These are phyloP conservation scores for Paramecium octaurelia DNA, from an alignment of 73 alveolate genomes.

Conservation along the genomic window DNA sequence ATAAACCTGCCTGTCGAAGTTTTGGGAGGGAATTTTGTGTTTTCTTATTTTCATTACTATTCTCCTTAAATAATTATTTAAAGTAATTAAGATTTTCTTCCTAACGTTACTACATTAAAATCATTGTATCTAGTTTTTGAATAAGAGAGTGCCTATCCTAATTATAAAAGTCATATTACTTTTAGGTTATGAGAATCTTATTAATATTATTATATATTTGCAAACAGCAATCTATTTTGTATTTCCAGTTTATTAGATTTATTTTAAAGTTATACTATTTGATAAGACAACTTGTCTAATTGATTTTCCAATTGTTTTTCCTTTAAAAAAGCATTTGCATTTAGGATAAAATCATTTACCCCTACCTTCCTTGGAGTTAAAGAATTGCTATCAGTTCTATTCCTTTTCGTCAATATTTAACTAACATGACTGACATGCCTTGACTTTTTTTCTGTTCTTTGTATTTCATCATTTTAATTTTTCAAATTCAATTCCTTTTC, in stretches of 20 bases:
- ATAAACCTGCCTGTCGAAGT: background rate
- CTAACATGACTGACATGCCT: background rate
- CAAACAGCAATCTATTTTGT: background rate
- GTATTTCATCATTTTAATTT: background rate
- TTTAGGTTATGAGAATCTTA: background rate
- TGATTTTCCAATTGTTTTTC: background rate
- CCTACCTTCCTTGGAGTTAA: background rate
- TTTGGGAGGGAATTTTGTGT: background rate
- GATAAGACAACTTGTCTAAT: background rate
- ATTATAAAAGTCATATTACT: background rate
- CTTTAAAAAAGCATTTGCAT: background rate
- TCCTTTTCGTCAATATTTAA: background rate
- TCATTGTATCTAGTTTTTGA: background rate
- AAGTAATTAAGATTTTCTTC: slow-evolving; percentile 42
- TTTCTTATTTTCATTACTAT: background rate
- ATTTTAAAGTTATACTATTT: background rate
- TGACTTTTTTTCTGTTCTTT: background rate
- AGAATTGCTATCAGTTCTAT: background rate
- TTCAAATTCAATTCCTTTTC: background rate
- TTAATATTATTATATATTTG: background rate
- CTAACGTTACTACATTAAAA: background rate
- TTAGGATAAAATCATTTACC: background rate
- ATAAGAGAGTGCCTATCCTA: background rate
- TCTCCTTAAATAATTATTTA: background rate
- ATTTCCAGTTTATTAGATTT: slow-evolving; percentile 10